These are phyloP conservation scores for Zea luxurians DNA, from an alignment of 176 grass and related monocot species.

Conservation along the genomic window DNA sequence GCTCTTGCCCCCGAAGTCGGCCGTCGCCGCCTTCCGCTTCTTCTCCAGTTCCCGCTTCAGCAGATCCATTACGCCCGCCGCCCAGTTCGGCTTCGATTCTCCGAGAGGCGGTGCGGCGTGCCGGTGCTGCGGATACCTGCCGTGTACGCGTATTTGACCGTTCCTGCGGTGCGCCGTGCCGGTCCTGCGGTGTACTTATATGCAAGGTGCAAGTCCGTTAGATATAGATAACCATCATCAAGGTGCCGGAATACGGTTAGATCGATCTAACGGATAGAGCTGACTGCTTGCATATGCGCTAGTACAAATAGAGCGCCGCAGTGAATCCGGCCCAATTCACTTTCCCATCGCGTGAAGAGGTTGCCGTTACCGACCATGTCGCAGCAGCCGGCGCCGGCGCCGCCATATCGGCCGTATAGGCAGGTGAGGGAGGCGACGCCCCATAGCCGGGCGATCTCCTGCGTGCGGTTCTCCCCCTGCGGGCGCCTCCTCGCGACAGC, in stretches of 20 bases:
- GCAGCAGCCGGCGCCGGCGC: conserved; percentile 28
- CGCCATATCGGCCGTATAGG: conserved; percentile 62
- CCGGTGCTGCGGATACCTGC: too few species aligned
- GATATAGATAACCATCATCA: too few species aligned
- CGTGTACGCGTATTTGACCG: too few species aligned
- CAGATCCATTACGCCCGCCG: conserved; percentile 65
- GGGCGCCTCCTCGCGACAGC: conserved; percentile 79
- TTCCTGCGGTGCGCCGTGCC: too few species aligned
- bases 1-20: conserved; percentile 74
- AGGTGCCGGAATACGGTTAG: too few species aligned
- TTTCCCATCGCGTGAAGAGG: too few species aligned
- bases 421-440: conserved; percentile 46
- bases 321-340: too few species aligned
- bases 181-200: too few species aligned
- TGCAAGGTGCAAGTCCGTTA: too few species aligned
- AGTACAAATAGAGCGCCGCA: too few species aligned
- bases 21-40: conserved; percentile 65
- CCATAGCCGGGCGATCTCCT: conserved; percentile 72
- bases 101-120: conserved; percentile 20
- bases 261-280: too few species aligned
- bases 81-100: not conserved
- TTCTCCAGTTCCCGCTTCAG: conserved; percentile 74
- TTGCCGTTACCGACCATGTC: conserved; percentile 32
- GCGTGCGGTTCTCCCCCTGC: conserved; percentile 91
- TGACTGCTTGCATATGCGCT: too few species aligned